Evolutionary conservation across 192 early-diverging fungal genomes (phyloP), one percentile per base, ranked within the genome.

Genomic region (Coemansia sp.): DNA sequence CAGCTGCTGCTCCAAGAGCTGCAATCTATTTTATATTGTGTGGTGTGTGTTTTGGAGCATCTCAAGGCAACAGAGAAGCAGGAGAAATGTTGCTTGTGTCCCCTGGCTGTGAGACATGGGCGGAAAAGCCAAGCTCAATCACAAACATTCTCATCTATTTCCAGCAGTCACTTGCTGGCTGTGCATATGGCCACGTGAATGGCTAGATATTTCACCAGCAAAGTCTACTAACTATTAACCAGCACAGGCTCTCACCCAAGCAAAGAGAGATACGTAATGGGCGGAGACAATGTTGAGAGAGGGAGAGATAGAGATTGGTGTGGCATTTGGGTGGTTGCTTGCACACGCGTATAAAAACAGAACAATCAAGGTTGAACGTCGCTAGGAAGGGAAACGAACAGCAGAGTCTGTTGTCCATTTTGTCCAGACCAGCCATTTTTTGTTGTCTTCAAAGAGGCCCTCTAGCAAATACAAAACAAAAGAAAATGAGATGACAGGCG

Each of bases 381-480:
- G 10, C 39, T 40, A 40, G 48, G 48, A 26, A 16, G 21, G 13
- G 9, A 1, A 8, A 9, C 25, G 8, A n/a, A 7, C n/a, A n/a
- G 43, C 13, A 25, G 7, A 26, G 48, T 26, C 23, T 26, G 13
- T 15, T 26, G 3, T 7, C 26, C 48, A 7, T 25, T 51, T 25
- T 51, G 48, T 7, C 48, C 25, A 51, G 25, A 23, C 21, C 48
- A 51, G 48, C 48, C 48, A 51, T 51, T 25, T 51, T 51, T 7
- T 16, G 39, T 40, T 40, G 2, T 26, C 8, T 7, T 26, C 23
- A 51, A 26, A 51, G 48, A 26, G 21, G 13, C 23, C 9, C 8
- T 25, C 48, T 46, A 46, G n/a, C 43, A 20, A 51, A 51, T 51
- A 9, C 48, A 46, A 63, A 51, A 45, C 29, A 63, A 23, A n/a